Evolutionary conservation across 495 filamentous ascomycete species (phyloP).

Genomic region (Annulohypoxylon stygium): DNA sequence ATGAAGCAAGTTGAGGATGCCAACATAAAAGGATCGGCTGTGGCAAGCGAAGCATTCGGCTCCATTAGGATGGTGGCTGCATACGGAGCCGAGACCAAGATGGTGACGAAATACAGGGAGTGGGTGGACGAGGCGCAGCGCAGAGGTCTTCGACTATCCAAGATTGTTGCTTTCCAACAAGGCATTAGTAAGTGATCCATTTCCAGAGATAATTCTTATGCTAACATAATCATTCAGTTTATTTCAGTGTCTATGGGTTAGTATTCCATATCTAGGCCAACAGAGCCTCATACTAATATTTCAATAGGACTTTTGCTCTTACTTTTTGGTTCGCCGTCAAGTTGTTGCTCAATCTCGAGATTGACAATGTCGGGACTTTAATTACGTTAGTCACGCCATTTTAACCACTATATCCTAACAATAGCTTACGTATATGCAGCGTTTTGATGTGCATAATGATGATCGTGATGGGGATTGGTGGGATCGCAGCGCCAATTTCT

Average conservation of each 20-base stretch:
- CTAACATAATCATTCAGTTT: slow-evolving; percentile 47
- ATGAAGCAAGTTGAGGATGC: slow-evolving; percentile 67
- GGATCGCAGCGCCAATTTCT: slow-evolving; percentile 64
- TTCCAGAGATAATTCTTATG: background rate
- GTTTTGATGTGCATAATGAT: slow-evolving; percentile 71
- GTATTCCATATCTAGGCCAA: slow-evolving; percentile 31
- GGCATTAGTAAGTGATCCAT: slow-evolving; percentile 53
- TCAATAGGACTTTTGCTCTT: slow-evolving; percentile 59
- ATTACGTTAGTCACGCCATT: slow-evolving; percentile 60
- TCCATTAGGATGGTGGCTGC: slow-evolving; percentile 72
- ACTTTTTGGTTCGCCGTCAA: slow-evolving; percentile 62
- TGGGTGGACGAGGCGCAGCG: slow-evolving; percentile 71
- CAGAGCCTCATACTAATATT: slow-evolving; percentile 17
- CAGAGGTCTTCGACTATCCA: slow-evolving; percentile 65
- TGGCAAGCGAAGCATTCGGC: slow-evolving; percentile 69
- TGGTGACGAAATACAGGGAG: slow-evolving; percentile 63
- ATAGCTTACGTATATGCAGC: slow-evolving; percentile 52
- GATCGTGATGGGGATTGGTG: slow-evolving; percentile 63
- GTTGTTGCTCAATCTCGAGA: slow-evolving; percentile 48
- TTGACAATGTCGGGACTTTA: slow-evolving; percentile 59
- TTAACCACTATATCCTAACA: background rate
- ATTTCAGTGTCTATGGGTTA: slow-evolving; percentile 60
- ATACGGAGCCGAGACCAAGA: slow-evolving; percentile 70
- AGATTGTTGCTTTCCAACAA: slow-evolving; percentile 62
- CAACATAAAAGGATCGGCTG: slow-evolving; percentile 70